These are phyloP conservation scores for Leccinum rimulosum DNA, from an alignment of 768 basidiomycete genomes.

Conservation along the genomic window DNA sequence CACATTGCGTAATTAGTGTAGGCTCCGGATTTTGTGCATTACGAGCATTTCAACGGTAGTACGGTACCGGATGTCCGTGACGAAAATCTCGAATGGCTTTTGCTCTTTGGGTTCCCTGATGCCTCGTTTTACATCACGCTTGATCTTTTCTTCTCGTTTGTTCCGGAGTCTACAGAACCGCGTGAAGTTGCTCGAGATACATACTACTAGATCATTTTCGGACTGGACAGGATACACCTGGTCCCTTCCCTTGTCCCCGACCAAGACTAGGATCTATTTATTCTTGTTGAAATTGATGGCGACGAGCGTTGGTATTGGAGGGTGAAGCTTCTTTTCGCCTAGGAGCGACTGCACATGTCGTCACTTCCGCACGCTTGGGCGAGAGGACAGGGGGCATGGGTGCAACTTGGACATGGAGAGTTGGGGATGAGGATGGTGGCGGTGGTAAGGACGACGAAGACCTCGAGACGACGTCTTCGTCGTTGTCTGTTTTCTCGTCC, in stretches of 20 bases:
- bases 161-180: constrained; percentile 72
- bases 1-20: no score
- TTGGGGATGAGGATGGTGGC: no score
- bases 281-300: constrained; percentile 92
- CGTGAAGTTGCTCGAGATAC: neutral
- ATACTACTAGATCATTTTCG: neutral
- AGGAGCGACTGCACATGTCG: no score
- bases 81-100: constrained; percentile 97
- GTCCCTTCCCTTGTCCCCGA: constrained; percentile 91
- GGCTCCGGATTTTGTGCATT: no score
- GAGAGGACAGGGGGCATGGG: no score
- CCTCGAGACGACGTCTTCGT: no score
- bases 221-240: constrained; percentile 53
- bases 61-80: constrained; percentile 99
- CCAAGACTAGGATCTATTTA: constrained; percentile 89
- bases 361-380: no score
- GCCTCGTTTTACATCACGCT: constrained; percentile 92
- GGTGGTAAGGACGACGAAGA: no score
- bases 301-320: constrained; percentile 88
- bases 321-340: constrained; percentile 92
- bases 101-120: constrained; percentile 93
- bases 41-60: no score
- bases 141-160: constrained; percentile 95
- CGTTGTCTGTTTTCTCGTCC: no score
- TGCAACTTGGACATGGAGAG: no score